Percentiles rank a stretch among this genome's conserved stretches.
Conservation (phyloP, 257 asterid genomes). For the Osmanthus fragrans region DNA sequence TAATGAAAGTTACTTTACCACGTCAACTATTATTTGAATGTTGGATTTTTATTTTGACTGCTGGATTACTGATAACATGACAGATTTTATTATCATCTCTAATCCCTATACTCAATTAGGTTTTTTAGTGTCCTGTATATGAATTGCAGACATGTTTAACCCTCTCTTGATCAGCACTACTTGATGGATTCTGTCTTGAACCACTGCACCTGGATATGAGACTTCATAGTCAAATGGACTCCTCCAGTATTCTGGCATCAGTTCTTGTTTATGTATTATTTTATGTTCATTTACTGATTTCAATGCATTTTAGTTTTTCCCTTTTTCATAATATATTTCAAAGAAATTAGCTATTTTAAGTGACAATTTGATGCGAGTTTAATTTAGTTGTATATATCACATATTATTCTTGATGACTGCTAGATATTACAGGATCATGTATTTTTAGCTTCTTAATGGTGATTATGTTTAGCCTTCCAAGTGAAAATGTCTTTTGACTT, state of each 20-base stretch:
- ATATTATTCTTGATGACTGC: slow-evolving; percentile 6
- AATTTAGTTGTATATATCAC: background rate
- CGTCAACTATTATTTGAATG: background rate
- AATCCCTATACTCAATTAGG: slow-evolving; percentile 55
- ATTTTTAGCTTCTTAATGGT: slow-evolving; percentile 49
- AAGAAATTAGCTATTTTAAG: slow-evolving; percentile 1
- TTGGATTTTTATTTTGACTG: background rate
- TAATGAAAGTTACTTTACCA: background rate
- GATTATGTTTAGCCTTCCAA: slow-evolving; percentile 67
- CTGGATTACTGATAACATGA: slow-evolving; percentile 20
- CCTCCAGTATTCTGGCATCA: slow-evolving; percentile 14
- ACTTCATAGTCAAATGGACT: slow-evolving; percentile 37
- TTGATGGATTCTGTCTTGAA: slow-evolving; percentile 59
- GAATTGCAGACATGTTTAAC: slow-evolving; percentile 62
- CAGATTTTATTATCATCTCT: slow-evolving; percentile 25
- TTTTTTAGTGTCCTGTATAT: slow-evolving; percentile 55
- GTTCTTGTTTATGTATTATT: background rate
- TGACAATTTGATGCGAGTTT: slow-evolving; percentile 14
- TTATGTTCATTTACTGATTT: background rate
- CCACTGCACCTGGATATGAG: slow-evolving; percentile 57
- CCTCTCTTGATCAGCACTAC: slow-evolving; percentile 59
- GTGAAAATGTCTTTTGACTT: slow-evolving; percentile 78
- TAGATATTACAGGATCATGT: slow-evolving; percentile 34
- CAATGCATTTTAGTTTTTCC: slow-evolving; percentile 3
- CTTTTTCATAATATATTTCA: background rate